phyloP scores from a whole-genome alignment of 2,329 filamentous ascomycete species.

The Alternaria alternata region DNA sequence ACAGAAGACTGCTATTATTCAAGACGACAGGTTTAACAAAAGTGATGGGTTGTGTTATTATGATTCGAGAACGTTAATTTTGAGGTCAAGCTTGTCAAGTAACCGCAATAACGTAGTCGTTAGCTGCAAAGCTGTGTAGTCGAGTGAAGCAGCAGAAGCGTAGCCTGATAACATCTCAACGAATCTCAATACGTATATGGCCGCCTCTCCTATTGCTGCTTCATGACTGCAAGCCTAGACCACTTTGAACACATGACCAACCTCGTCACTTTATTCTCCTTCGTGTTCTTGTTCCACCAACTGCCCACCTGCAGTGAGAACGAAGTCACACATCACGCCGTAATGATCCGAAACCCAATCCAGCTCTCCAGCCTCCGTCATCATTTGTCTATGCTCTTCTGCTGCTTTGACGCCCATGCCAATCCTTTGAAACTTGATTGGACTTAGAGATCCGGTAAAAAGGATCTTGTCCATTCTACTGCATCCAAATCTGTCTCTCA shows the following conservation, averaged over 20 bases:
- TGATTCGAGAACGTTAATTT: no score
- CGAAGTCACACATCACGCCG: conserved; percentile 52
- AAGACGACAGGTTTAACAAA: no score
- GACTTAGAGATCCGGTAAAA: conserved; percentile 52
- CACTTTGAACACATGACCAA: background rate
- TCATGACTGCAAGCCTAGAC: background rate
- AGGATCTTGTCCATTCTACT: conserved; percentile 65
- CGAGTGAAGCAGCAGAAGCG: background rate
- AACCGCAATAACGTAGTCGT: background rate
- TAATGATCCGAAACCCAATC: conserved; percentile 63
- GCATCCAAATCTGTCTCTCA: conserved; percentile 57
- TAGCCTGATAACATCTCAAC: background rate
- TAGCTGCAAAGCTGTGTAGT: background rate
- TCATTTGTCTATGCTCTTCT: conserved; percentile 42
- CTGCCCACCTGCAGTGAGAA: conserved; percentile 6
- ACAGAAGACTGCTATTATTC: no score
- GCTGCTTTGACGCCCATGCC: conserved; percentile 57
- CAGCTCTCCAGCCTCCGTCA: conserved; percentile 47
- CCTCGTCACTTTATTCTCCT: background rate
- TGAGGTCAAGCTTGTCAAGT: no score
- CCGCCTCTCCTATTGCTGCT: background rate
- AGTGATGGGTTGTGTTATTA: no score
- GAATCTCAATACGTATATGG: background rate
- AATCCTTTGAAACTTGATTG: conserved; percentile 56
- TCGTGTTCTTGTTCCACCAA: background rate